These are phyloP conservation scores for Carex kokanica DNA, from an alignment of 176 grass and related monocot genomes.

Conservation along the genomic window DNA sequence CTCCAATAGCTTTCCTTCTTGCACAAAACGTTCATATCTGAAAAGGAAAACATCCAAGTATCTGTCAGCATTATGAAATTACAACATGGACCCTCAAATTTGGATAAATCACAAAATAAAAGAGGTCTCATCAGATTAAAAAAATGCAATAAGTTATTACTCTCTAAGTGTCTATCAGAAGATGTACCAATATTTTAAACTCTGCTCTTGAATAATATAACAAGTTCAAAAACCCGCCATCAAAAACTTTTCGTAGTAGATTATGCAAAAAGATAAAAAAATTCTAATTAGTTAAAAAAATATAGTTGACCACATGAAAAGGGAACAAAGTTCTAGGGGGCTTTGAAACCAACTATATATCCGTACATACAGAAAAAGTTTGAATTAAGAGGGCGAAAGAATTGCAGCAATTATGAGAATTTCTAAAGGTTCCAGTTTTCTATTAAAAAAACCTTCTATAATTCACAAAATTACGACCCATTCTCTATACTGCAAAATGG, in stretches of 20 bases:
- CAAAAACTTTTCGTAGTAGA: not conserved
- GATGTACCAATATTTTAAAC: not conserved
- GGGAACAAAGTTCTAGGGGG: not conserved
- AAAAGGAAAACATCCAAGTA: constrained; percentile 15
- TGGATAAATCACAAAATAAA: not conserved
- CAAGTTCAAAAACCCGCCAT: not conserved
- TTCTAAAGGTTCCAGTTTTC: not conserved
- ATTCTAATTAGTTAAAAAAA: not conserved
- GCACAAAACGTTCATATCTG: constrained; percentile 91
- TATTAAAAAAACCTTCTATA: not conserved
- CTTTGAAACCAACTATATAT: not conserved
- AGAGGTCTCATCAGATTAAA: not conserved
- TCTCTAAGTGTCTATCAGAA: not conserved
- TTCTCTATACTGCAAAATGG: not conserved
- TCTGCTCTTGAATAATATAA: not conserved
- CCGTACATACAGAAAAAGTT: not conserved
- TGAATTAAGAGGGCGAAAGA: not conserved
- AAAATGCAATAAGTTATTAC: not conserved
- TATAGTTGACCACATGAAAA: not conserved
- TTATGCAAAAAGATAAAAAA: not conserved
- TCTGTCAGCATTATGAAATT: not conserved
- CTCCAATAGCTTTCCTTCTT: constrained; percentile 90
- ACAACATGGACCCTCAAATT: not conserved
- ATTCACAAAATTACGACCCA: not conserved
- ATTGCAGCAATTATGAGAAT: not conserved